phyloP scores from a whole-genome alignment of 805 yeast genomes.

The Priceomyces castillae region DNA sequence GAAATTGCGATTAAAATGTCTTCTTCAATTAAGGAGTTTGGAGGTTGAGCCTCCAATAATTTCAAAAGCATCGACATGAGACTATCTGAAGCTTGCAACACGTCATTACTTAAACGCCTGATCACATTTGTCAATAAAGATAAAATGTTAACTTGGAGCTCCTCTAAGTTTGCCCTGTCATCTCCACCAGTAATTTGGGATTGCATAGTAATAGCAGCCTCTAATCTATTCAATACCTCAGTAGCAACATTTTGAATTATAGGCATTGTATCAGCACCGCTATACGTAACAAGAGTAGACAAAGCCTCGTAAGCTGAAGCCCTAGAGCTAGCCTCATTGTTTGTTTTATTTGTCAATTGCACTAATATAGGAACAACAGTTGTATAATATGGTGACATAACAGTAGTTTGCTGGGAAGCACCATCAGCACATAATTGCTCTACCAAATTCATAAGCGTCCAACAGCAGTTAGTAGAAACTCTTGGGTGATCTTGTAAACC shows the following conservation, averaged over 20 bases:
- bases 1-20: conserved; percentile 91
- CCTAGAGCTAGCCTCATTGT: conserved; percentile 83
- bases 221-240: conserved; percentile 70
- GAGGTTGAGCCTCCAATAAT: conserved; percentile 52
- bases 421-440: conserved; percentile 72
- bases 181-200: conserved; percentile 62
- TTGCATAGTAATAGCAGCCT: conserved; percentile 57
- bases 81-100: conserved; percentile 68
- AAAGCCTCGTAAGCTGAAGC: conserved; percentile 97
- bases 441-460: conserved; percentile 90
- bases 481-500: conserved; percentile 93
- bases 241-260: conserved; percentile 70
- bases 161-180: conserved; percentile 76
- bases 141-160: conserved; percentile 78
- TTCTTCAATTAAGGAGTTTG: conserved; percentile 84
- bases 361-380: conserved; percentile 68
- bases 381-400: conserved; percentile 72
- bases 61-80: conserved; percentile 81
- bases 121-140: conserved; percentile 79
- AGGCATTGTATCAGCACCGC: conserved; percentile 68
- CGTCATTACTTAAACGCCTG: conserved; percentile 71
- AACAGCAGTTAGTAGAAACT: conserved; percentile 94
- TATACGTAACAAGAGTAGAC: conserved; percentile 72
- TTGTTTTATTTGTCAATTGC: conserved; percentile 64
- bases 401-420: conserved; percentile 48